Percentiles rank a stretch among this genome's conserved stretches.
These are phyloP conservation scores for Pseudocercospora macadamiae DNA, from an alignment of 2,329 filamentous ascomycete genomes.

Conservation along the genomic window DNA sequence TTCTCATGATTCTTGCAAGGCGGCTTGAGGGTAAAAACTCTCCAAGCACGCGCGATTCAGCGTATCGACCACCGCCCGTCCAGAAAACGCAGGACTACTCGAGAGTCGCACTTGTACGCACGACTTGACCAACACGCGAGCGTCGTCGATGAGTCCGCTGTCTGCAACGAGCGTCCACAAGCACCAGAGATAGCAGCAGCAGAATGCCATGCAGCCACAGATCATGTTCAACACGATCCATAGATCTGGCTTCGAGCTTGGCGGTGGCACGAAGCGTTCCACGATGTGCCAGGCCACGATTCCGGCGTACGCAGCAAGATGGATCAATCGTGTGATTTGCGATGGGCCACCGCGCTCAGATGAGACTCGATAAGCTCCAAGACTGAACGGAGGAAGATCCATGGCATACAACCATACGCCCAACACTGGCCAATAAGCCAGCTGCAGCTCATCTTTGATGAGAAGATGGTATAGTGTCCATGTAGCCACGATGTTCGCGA, in stretches of 20 bases:
- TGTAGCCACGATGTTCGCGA: constrained; percentile 82
- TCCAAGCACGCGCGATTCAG: no score
- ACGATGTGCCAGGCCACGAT: constrained; percentile 82
- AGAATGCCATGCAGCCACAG: constrained; percentile 86
- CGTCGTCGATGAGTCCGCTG: constrained; percentile 47
- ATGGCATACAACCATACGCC: constrained; percentile 83
- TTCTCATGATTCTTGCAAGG: no score
- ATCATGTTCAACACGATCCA: constrained; percentile 65
- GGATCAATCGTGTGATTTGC: constrained; percentile 70
- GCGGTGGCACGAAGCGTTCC: constrained; percentile 69
- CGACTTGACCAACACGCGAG: background rate
- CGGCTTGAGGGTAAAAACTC: no score
- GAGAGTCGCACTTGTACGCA: background rate
- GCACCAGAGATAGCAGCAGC: constrained; percentile 89
- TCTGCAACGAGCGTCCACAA: constrained; percentile 67
- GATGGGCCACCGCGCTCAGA: background rate
- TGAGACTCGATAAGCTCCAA: constrained; percentile 45
- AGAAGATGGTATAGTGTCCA: constrained; percentile 96
- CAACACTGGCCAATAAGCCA: constrained; percentile 83
- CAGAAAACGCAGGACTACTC: no score
- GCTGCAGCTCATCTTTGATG: constrained; percentile 75
- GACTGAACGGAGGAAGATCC: constrained; percentile 73
- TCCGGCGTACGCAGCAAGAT: constrained; percentile 71
- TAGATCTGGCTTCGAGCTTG: constrained; percentile 79
- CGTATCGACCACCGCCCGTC: no score